Conservation (phyloP, 306 rosid species). For the Citrullus mucosospermus region DNA sequence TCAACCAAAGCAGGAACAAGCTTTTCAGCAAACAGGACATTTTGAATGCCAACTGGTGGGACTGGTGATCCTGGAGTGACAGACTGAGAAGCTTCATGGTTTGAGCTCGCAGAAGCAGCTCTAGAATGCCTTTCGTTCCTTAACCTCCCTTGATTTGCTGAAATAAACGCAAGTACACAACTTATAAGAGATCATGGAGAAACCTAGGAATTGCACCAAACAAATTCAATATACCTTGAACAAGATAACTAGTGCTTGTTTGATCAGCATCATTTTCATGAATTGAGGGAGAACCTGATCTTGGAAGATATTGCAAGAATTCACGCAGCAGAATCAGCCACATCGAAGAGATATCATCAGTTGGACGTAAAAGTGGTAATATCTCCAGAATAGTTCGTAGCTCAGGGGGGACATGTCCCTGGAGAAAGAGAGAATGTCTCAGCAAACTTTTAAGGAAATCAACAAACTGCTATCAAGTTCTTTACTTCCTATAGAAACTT, state of each 20-base stretch:
- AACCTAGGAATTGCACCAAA: constrained; percentile 16
- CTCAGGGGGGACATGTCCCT: constrained; percentile 86
- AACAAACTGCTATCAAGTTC: not conserved
- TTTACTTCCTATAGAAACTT: not conserved
- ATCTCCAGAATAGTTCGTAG: constrained; percentile 72
- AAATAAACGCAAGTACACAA: constrained; percentile 15
- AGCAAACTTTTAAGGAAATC: not conserved
- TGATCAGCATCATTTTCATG: constrained; percentile 41
- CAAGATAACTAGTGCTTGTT: constrained; percentile 39
- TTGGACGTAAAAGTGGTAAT: constrained; percentile 65
- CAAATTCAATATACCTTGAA: constrained; percentile 29
- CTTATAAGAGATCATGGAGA: constrained; percentile 8
- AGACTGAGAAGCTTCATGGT: constrained; percentile 30
- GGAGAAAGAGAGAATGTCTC: constrained; percentile 10
- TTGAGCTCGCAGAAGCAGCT: constrained; percentile 27
- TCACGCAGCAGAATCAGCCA: constrained; percentile 80
- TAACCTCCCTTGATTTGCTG: constrained; percentile 34
- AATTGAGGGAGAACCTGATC: constrained; percentile 39
- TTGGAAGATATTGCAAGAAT: constrained; percentile 72
- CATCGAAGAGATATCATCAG: constrained; percentile 62
- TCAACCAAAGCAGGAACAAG: constrained; percentile 74
- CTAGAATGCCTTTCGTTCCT: constrained; percentile 43
- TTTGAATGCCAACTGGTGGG: constrained; percentile 35
- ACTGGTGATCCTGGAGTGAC: constrained; percentile 38
- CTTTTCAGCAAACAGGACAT: constrained; percentile 69